Percentiles rank a stretch among this genome's conserved stretches.
phyloP scores from a whole-genome alignment of 2,329 filamentous ascomycete genomes.

The Nemania sp. region DNA sequence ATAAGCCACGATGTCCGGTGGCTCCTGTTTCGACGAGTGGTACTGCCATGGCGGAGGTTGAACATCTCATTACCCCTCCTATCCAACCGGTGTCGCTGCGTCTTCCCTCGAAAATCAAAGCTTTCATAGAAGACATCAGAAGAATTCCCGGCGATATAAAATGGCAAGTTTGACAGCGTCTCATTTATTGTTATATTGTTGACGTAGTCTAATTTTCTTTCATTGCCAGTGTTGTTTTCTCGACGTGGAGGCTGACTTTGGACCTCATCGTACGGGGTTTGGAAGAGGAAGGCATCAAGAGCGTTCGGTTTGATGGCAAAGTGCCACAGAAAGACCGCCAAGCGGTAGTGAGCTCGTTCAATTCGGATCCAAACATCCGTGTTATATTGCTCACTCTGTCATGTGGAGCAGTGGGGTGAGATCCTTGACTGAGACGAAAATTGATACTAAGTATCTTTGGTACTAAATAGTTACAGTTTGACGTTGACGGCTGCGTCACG shows the following conservation, averaged over 20 bases:
- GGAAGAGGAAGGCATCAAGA: conserved; percentile 49
- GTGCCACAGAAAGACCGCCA: conserved; percentile 58
- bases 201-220: too few relatives aligned
- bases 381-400: conserved; percentile 63
- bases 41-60: conserved; percentile 42
- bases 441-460: too few relatives aligned
- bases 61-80: not conserved
- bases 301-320: conserved; percentile 61
- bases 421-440: too few relatives aligned
- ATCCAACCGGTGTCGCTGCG: not conserved
- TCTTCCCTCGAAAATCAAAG: conserved; percentile 21
- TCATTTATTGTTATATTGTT: too few relatives aligned
- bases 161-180: too few relatives aligned
- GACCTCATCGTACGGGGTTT: conserved; percentile 59
- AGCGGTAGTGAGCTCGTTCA: conserved; percentile 56
- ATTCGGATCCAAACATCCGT: conserved; percentile 51
- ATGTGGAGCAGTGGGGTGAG: conserved; percentile 64
- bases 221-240: conserved; percentile 61
- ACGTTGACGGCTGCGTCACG: conserved; percentile 61
- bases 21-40: conserved; percentile 46
- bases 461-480: conserved; percentile 49
- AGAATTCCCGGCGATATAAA: conserved; percentile 11
- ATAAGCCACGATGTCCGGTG: conserved; percentile 43
- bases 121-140: conserved; percentile 16
- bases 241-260: conserved; percentile 62